A percentile compares a stretch with the other conserved stretches of the same genome.
These are phyloP conservation scores for Staphylotrichum tortipilum DNA, from an alignment of 495 filamentous ascomycete genomes.

Conservation along the genomic window DNA sequence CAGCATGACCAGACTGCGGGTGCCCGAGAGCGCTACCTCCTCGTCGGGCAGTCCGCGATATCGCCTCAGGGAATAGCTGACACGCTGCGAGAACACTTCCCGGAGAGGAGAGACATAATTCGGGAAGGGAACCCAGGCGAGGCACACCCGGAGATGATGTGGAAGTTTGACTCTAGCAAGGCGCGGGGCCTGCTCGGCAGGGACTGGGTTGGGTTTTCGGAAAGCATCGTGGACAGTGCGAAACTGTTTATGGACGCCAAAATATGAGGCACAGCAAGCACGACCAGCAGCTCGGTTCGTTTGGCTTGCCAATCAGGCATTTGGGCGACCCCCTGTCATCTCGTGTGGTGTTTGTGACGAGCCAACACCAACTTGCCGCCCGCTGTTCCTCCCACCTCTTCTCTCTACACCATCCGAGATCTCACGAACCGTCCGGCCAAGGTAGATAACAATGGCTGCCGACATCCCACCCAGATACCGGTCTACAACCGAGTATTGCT, in stretches of 20 bases:
- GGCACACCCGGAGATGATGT: background rate
- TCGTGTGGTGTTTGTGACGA: too few species aligned
- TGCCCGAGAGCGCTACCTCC: slow-evolving; percentile 20
- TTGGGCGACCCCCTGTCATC: too few species aligned
- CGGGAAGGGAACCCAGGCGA: slow-evolving; percentile 23
- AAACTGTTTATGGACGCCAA: slow-evolving; percentile 12
- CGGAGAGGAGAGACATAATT: slow-evolving; percentile 22
- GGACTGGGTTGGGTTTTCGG: slow-evolving; percentile 26
- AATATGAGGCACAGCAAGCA: too few species aligned
- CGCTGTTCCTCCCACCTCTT: too few species aligned
- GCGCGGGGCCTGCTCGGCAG: slow-evolving; percentile 20
- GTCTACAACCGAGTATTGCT: slow-evolving; percentile 19
- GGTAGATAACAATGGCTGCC: too few species aligned
- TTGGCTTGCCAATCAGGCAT: too few species aligned
- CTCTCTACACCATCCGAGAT: too few species aligned
- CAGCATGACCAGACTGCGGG: slow-evolving; percentile 12
- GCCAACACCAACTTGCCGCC: too few species aligned
- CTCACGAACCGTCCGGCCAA: too few species aligned
- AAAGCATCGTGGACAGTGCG: slow-evolving; percentile 27
- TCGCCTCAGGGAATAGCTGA: slow-evolving; percentile 26
- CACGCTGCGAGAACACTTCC: slow-evolving; percentile 22
- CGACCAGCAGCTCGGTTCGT: too few species aligned
- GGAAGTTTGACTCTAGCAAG: slow-evolving; percentile 22
- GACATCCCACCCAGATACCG: too few species aligned
- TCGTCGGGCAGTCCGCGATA: slow-evolving; percentile 11